Conservation (phyloP, 495 filamentous ascomycete genomes). For the Lichenothelia convexa region DNA sequence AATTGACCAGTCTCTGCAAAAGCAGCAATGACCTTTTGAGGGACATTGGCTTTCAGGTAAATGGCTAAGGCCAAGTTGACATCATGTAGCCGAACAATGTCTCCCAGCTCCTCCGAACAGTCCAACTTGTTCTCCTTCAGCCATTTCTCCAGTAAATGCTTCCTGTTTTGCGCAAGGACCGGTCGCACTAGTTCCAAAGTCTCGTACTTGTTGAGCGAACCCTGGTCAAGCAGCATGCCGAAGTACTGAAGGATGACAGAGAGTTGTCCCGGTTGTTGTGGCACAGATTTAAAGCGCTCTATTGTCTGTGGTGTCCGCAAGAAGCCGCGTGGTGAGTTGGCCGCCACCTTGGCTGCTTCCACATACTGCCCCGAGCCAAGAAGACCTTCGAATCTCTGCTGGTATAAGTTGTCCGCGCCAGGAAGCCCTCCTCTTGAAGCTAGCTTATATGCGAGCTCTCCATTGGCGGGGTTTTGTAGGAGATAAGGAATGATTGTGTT, state of each 20-base stretch:
- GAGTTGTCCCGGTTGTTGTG: slow-evolving; percentile 56
- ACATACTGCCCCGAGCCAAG: slow-evolving; percentile 56
- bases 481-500: slow-evolving; percentile 80
- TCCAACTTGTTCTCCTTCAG: slow-evolving; percentile 86
- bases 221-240: slow-evolving; percentile 90
- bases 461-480: slow-evolving; percentile 85
- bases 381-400: slow-evolving; percentile 77
- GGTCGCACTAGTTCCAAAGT: slow-evolving; percentile 85
- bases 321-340: slow-evolving; percentile 91
- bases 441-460: slow-evolving; percentile 80
- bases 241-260: slow-evolving; percentile 96
- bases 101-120: slow-evolving; percentile 87
- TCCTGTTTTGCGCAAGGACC: slow-evolving; percentile 80
- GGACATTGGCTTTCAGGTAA: slow-evolving; percentile 71
- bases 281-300: slow-evolving; percentile 77
- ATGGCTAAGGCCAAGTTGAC: slow-evolving; percentile 66
- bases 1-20: slow-evolving; percentile 93
- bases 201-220: slow-evolving; percentile 76
- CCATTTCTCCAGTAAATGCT: slow-evolving; percentile 96
- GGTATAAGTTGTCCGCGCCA: slow-evolving; percentile 87
- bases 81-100: slow-evolving; percentile 81
- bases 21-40: slow-evolving; percentile 83
- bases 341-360: slow-evolving; percentile 85
- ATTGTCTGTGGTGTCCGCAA: slow-evolving; percentile 85
- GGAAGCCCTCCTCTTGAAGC: slow-evolving; percentile 85